Base-by-base conservation (phyloP, 2,329 filamentous ascomycete genomes). In the Fusarium falciforme region DNA sequence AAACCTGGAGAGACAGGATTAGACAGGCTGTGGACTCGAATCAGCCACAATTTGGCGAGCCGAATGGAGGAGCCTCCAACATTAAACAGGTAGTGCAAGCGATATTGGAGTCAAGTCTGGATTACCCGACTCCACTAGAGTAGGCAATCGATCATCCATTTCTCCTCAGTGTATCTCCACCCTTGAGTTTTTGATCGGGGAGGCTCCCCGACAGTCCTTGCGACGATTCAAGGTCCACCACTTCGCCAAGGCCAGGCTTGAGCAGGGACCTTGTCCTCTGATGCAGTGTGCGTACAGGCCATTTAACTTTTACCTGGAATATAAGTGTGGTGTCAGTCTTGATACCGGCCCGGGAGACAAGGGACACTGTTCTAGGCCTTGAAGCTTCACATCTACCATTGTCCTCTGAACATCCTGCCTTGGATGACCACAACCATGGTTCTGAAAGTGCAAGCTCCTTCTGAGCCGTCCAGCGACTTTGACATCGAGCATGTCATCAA, bases 401-500 rank as follows among this genome's bases (percentile, higher is more conserved):
- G 25, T 49, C 16, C 7, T 49, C 17, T 17, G 1, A 49, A 29
- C 16, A 49, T 49, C 25, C 16, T 49, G 16, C 14, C 25, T 17
- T n/a, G 5, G 16, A n/a, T 16, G 25, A n/a, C 25, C 14, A 5
- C 22, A 17, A 7, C 16, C 9, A 49, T 49, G 44, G 25, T 49
- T 49, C 16, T 49, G 6, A 49, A 49, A 49, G 16, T 29, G 5
- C 42, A 47, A 27, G 42, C 22, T 27, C 22, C 42, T 47, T 10
- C 14, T 17, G 42, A 10, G 8, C 0, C 14, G 3, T 6, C 42
- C n/a, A 12, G 20, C 27, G 25, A 49, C 9, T 67, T 67, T 42
- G 52, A 64, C 35, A 25, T 67, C 1, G 66, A 60, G 6, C 31
- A 64, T 59, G 61, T 67, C 40, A 60, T 67, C 14, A n/a, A 58